Evolutionary conservation across 83 land plant species (phyloP), one percentile per base, ranked within the genome.

Genomic region (Thuja plicata): DNA sequence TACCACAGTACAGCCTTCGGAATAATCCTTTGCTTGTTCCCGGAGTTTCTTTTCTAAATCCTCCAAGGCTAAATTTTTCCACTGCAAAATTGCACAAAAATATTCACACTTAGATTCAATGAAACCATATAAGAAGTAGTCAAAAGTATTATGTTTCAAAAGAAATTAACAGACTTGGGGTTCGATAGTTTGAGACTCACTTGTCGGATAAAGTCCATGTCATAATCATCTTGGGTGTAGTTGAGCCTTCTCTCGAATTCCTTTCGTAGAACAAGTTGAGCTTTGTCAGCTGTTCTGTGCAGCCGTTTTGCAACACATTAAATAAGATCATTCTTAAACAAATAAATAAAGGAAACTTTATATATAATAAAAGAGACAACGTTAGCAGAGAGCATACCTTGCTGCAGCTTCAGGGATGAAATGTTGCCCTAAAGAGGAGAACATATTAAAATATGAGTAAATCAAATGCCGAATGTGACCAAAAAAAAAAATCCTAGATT

Each of bases 321-420:
- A 8, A 24, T 8, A 27, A 24, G 32, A 70, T 8, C n/a, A 21
- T 27, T 66, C 73, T 66, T 3, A 66, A 66, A 66, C n/a, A 70
- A 24, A 70, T 70, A n/a, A 24, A 74, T 8, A 34, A 9, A 3
- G 34, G 16, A 78, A 37, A 77, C 15, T 5, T 2, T 0, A 35
- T 17, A 78, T 15, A n/a, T n/a, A n/a, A 37, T 15, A 34, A 15
- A 78, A 38, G 17, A 17, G 79, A 74, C 13, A 11, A 74, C 13
- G 5, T 34, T n/a, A n/a, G n/a, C n/a, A n/a, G n/a, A n/a, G 1
- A 78, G 40, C 41, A 0, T 84, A 52, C 86, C 86, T 84, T 50
- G 86, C 86, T 30, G 62, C 86, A 48, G 86, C 86, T 84, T 84
- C 60, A 15, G 40, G 62, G 9, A 32, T 50, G 9, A 62, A 87